phyloP scores from a whole-genome alignment of 257 asterid genomes.

The Craterostigma plantagineum region DNA sequence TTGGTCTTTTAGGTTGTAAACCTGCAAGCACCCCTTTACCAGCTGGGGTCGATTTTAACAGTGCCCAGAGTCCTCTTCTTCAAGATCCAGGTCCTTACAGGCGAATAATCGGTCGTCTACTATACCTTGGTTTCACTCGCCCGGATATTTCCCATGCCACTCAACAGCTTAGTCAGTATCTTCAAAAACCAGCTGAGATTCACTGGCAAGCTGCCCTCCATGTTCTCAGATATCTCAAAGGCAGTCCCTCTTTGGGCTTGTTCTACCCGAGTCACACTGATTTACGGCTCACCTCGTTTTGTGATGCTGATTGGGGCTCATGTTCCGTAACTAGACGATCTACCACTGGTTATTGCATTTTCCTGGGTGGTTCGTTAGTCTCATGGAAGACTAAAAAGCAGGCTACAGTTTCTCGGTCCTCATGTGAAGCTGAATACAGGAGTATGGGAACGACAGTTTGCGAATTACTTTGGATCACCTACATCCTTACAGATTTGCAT shows the following conservation, averaged over 20 bases:
- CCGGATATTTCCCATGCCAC: no score
- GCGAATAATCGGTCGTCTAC: no score
- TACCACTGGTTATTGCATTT: not conserved
- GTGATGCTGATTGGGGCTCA: not conserved
- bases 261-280: not conserved
- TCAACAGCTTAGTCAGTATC: not conserved
- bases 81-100: no score
- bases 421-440: no score
- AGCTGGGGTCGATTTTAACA: not conserved
- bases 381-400: no score
- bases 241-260: not conserved
- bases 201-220: not conserved
- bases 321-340: not conserved
- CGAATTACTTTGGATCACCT: no score
- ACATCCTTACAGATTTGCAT: no score
- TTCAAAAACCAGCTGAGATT: not conserved
- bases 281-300: not conserved
- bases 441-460: no score
- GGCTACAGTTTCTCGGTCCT: no score
- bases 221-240: not conserved
- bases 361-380: not conserved
- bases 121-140: no score
- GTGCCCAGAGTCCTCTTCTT: no score
- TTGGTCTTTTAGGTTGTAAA: not conserved
- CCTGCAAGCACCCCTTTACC: not conserved